Base-by-base conservation (phyloP, 2,329 filamentous ascomycete species). In the Aspergillus sergii region DNA sequence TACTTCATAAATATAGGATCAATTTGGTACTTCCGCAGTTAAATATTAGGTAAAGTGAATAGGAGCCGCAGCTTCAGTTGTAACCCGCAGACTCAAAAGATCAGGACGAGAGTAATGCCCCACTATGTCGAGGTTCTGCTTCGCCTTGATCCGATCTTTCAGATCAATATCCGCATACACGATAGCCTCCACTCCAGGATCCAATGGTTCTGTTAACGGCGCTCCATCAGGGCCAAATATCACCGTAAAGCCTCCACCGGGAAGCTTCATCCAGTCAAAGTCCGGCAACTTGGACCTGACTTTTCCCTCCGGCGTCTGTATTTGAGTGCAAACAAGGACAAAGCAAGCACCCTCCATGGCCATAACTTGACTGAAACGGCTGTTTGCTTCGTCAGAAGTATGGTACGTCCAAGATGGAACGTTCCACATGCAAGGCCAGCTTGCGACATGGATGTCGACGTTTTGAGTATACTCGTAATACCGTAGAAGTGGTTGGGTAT, bases 401-500 rank as follows among this genome's bases (percentile, higher is more conserved):
- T 55, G 51, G 14, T 55, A 55, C 4, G 32, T 39, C 51, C 51
- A 55, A 23, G 30, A 36, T 4, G 51, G 51, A 69, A 67, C n/a
- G 14, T 39, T 55, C 51, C 51, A 55, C 51, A 55, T 28, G 32
- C 23, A 39, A 23, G 82, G 82, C 82, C 82, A 84, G 61, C 75
- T 77, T 12, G 80, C 74, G 32, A 84, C 74, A 59, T 84, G 82
- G 28, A 85, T 77, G 41, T 76, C 71, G 50, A 79, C 81, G 9
- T 74, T 73, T 62, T 82, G 81, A 0, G 75, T 59, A 56, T 79
- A 79, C 41, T 72, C 78, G 66, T 83, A 72, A 58, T 79, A 82
- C 57, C 80, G 81, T 36, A 84, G 76, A 4, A 84, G 75, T 4
- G 82, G 80, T 65, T 84, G 80, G 2, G 75, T 74, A 60, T 84